phyloP scores from a whole-genome alignment of 116 monocot genomes.

The Phalaenopsis hybrid region DNA sequence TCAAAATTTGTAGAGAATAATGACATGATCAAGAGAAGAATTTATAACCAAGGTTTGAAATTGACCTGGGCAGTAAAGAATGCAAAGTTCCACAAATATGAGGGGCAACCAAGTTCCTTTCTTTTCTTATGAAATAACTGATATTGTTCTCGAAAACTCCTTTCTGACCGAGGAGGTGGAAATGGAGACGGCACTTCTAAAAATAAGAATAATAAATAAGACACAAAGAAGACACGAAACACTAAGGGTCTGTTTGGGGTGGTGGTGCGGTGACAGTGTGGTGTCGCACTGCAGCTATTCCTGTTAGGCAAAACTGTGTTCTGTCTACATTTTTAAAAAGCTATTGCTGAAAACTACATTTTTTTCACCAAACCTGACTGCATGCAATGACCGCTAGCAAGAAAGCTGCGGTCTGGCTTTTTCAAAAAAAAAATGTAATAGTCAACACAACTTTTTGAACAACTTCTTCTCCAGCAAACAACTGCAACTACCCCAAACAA shows the following conservation, averaged over 20 bases:
- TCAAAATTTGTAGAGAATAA: neutral
- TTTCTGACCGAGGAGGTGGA: conserved; percentile 80
- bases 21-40: neutral
- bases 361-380: too few species aligned
- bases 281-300: too few species aligned
- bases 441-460: too few species aligned
- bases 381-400: too few species aligned
- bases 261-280: too few species aligned
- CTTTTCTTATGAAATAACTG: conserved; percentile 63
- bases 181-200: conserved; percentile 93
- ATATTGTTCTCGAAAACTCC: conserved; percentile 66
- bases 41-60: neutral
- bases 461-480: too few species aligned
- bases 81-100: conserved; percentile 85
- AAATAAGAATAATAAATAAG: conserved; percentile 31
- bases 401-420: too few species aligned
- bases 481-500: too few species aligned
- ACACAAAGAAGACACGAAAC: conserved; percentile 7
- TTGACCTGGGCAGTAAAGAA: conserved; percentile 78
- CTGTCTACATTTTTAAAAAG: too few species aligned
- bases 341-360: too few species aligned
- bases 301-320: too few species aligned
- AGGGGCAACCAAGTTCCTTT: conserved; percentile 77
- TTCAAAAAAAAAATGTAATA: too few species aligned
- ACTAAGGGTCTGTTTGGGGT: neutral